Conservation (phyloP, 2,329 filamentous ascomycete genomes). For the Hypomyces rosellus region DNA sequence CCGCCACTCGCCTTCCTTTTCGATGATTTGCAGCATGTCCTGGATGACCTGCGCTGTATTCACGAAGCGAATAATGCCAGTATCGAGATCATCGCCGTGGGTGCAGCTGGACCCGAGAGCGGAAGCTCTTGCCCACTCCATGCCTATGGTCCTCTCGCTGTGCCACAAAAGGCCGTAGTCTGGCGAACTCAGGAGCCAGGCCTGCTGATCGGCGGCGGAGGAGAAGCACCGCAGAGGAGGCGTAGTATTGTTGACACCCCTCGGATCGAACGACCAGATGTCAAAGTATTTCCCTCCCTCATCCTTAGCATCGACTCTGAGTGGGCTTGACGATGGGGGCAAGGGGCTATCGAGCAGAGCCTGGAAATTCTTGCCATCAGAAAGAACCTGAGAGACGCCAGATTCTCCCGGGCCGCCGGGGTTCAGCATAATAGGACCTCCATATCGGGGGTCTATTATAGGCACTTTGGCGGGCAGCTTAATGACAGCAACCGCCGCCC, state of each 20-base stretch:
- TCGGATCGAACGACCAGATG: conserved; percentile 35
- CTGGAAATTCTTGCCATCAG: conserved; percentile 11
- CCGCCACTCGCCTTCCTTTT: conserved; percentile 33
- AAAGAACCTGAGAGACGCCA: conserved; percentile 11
- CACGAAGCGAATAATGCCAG: conserved; percentile 27
- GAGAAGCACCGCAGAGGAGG: conserved; percentile 15
- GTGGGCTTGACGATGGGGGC: no score
- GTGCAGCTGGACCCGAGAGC: conserved; percentile 20
- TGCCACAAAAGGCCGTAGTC: conserved; percentile 11
- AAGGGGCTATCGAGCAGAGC: conserved; percentile 2
- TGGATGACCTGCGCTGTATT: conserved; percentile 40
- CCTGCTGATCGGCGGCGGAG: conserved; percentile 8
- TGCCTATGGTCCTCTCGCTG: conserved; percentile 13
- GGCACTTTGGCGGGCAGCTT: conserved; percentile 13
- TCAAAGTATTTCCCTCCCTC: conserved; percentile 25
- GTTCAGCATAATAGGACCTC: conserved; percentile 10
- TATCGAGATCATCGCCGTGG: conserved; percentile 12
- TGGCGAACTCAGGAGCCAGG: conserved; percentile 11
- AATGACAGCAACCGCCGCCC: conserved; percentile 11
- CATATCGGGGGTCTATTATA: conserved; percentile 13
- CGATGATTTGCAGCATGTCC: conserved; percentile 44
- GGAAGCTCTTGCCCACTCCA: conserved; percentile 17
- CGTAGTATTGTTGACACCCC: conserved; percentile 34
- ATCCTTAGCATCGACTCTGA: neutral
- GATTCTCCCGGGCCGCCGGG: conserved; percentile 11